These are phyloP conservation scores for Colletotrichum tanaceti DNA, from an alignment of 2,329 filamentous ascomycete species.

Conservation along the genomic window DNA sequence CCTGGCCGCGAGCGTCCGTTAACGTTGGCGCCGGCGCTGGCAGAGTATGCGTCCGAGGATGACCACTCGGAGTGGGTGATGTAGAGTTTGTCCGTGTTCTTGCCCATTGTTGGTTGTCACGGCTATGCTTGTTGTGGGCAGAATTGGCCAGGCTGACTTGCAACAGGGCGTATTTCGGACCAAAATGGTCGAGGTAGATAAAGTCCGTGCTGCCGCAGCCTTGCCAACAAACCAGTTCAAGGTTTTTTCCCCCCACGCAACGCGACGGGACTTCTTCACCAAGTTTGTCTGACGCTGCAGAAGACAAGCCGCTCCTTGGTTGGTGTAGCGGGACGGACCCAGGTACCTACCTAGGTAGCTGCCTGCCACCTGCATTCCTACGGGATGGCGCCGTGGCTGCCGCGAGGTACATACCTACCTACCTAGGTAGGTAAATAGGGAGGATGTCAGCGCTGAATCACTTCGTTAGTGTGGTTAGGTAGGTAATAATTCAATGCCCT, in stretches of 20 bases:
- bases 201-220: background rate
- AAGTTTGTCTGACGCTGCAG: conserved; percentile 5
- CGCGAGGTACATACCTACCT: too few species aligned
- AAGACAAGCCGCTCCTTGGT: background rate
- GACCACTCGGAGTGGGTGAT: conserved; percentile 99
- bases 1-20: conserved; percentile 64
- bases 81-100: conserved; percentile 62
- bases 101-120: conserved; percentile 53
- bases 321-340: conserved; percentile 1
- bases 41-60: conserved; percentile 87
- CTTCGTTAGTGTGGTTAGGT: background rate
- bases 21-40: conserved; percentile 78
- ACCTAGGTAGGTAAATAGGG: too few species aligned
- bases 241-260: background rate
- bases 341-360: background rate
- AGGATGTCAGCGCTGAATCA: background rate
- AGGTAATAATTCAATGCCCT: conserved; percentile 1
- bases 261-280: conserved; percentile 7
- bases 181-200: background rate
- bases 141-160: conserved; percentile 8
- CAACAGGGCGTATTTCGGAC: background rate
- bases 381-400: conserved; percentile 13
- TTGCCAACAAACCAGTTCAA: conserved; percentile 1
- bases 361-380: background rate
- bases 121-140: background rate